phyloP scores from a whole-genome alignment of 148 eudicot species.

The Cornus controversa region DNA sequence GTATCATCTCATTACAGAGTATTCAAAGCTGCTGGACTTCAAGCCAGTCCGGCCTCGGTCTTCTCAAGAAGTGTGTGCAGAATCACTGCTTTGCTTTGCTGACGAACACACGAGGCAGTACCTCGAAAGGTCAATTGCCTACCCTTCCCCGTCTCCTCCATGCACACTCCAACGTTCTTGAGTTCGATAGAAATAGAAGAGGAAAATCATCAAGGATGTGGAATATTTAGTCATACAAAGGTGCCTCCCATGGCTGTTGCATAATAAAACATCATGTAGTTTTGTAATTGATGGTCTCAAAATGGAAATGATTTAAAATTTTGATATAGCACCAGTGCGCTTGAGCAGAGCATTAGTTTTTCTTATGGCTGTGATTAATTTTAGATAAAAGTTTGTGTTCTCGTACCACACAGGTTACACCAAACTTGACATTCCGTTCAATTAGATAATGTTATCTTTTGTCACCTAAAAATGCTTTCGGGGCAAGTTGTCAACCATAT shows the following conservation, averaged over 20 bases:
- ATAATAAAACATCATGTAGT: not conserved
- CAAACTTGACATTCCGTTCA: no score
- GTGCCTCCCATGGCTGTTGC: not conserved
- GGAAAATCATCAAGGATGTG: conserved; percentile 24
- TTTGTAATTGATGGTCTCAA: not conserved
- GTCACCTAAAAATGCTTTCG: no score
- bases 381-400: no score
- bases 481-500: no score
- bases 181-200: conserved; percentile 44
- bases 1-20: conserved; percentile 71
- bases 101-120: conserved; percentile 56
- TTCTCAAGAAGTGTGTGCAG: conserved; percentile 59
- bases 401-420: no score
- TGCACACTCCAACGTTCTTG: conserved; percentile 44
- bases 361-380: no score
- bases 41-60: conserved; percentile 56
- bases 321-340: not conserved
- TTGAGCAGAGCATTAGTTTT: not conserved
- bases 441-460: no score
- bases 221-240: conserved; percentile 3
- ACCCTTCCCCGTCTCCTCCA: conserved; percentile 54
- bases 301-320: not conserved
- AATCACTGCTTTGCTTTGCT: conserved; percentile 75
- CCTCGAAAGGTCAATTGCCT: conserved; percentile 59
- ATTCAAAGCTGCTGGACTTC: conserved; percentile 72